phyloP scores from a whole-genome alignment of 192 early-diverging fungal species.

The Entomortierella lignicola region DNA sequence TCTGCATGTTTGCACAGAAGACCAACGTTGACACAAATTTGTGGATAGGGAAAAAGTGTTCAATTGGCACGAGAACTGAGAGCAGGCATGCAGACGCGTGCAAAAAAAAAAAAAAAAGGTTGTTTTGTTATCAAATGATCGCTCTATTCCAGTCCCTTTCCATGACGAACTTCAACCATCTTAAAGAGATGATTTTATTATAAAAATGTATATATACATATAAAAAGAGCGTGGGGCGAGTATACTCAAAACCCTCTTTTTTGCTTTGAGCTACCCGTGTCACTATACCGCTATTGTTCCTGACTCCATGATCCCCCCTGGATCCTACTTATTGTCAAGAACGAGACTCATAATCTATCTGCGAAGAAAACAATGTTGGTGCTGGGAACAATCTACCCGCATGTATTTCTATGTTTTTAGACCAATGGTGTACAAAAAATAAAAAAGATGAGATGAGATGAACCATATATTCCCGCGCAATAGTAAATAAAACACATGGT shows the following conservation, averaged over 20 bases:
- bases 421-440: background rate
- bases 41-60: too few species aligned
- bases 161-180: too few species aligned
- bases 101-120: too few species aligned
- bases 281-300: too few species aligned
- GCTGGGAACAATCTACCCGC: conserved; percentile 7
- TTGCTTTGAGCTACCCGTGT: too few species aligned
- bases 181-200: too few species aligned
- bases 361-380: background rate
- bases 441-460: conserved; percentile 33
- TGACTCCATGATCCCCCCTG: background rate
- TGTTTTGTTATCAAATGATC: conserved; percentile 5
- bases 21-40: background rate
- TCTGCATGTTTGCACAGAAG: background rate
- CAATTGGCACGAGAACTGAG: too few species aligned
- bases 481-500: conserved; percentile 6
- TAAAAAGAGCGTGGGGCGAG: too few species aligned
- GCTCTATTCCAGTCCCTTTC: background rate
- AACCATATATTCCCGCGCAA: background rate
- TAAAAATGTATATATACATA: too few species aligned
- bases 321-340: background rate
- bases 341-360: too few species aligned
- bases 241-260: too few species aligned
- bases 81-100: too few species aligned
- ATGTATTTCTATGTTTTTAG: background rate